Evolutionary conservation across 108 stramenopile species (phyloP).

Genomic region (Seminavis robusta): DNA sequence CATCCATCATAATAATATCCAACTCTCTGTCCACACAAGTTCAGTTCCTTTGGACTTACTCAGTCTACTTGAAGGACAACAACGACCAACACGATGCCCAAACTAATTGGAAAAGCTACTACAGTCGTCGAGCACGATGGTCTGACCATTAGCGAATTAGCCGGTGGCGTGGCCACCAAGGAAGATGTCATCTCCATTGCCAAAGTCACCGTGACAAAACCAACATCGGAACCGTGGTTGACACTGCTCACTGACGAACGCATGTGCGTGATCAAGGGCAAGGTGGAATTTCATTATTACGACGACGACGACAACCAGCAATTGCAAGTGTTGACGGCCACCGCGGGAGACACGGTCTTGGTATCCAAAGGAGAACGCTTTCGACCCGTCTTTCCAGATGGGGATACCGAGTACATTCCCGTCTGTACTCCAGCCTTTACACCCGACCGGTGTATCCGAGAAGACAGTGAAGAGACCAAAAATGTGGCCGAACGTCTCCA

Average conservation of each 20-base stretch:
- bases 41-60: too few species aligned
- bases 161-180: conserved; percentile 60
- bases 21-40: too few species aligned
- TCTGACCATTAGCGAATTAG: conserved; percentile 61
- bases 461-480: conserved; percentile 38
- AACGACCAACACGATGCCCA: too few species aligned
- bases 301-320: background rate
- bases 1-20: too few species aligned
- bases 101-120: conserved; percentile 49
- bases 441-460: conserved; percentile 66
- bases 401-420: conserved; percentile 64
- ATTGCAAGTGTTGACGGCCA: conserved; percentile 16
- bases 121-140: conserved; percentile 71
- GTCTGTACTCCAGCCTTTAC: conserved; percentile 74
- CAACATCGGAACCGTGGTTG: conserved; percentile 68
- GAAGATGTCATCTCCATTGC: conserved; percentile 60
- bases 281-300: conserved; percentile 31
- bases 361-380: conserved; percentile 66
- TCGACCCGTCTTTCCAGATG: conserved; percentile 55
- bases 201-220: conserved; percentile 41
- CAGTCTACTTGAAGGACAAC: too few species aligned
- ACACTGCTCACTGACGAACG: conserved; percentile 74
- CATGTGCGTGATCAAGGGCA: conserved; percentile 50
- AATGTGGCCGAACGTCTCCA: conserved; percentile 20
- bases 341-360: conserved; percentile 57